Conservation (phyloP, 495 filamentous ascomycete species). For the Umbilicaria muhlenbergii region DNA sequence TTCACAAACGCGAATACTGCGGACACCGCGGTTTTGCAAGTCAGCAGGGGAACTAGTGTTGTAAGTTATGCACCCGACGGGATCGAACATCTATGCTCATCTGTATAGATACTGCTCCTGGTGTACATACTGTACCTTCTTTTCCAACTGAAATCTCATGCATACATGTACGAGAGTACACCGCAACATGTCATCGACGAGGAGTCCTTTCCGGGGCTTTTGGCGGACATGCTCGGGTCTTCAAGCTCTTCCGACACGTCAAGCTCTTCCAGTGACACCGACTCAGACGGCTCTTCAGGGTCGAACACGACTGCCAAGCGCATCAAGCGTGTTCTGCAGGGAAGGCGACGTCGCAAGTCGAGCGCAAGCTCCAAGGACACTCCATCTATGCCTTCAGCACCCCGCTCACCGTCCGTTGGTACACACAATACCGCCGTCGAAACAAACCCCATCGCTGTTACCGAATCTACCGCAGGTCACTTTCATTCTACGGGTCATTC, state of each 20-base stretch:
- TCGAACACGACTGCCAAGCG: conserved; percentile 62
- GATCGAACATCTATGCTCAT: background rate
- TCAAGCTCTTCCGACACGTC: conserved; percentile 47
- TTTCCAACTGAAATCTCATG: conserved; percentile 84
- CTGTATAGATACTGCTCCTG: conserved; percentile 48
- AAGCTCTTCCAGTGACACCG: conserved; percentile 41
- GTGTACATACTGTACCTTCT: conserved; percentile 76
- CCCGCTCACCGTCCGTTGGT: conserved; percentile 24
- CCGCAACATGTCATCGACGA: conserved; percentile 83
- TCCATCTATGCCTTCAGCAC: conserved; percentile 22
- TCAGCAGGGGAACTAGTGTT: conserved; percentile 84
- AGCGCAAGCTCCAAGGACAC: conserved; percentile 54
- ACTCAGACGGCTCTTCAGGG: conserved; percentile 47
- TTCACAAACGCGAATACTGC: conserved; percentile 48
- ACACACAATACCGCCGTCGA: conserved; percentile 24
- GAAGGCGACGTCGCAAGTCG: conserved; percentile 54
- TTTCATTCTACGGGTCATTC: conserved; percentile 7
- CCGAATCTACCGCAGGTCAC: conserved; percentile 5
- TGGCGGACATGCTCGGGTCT: conserved; percentile 64
- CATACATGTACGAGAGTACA: conserved; percentile 81
- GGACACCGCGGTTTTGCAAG: conserved; percentile 54
- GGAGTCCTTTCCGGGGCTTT: conserved; percentile 67
- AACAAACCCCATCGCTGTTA: conserved; percentile 18
- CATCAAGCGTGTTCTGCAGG: conserved; percentile 53
- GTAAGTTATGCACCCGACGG: conserved; percentile 25